Conservation (phyloP, 495 filamentous ascomycete genomes). For the Tetracladium marchalianum region DNA sequence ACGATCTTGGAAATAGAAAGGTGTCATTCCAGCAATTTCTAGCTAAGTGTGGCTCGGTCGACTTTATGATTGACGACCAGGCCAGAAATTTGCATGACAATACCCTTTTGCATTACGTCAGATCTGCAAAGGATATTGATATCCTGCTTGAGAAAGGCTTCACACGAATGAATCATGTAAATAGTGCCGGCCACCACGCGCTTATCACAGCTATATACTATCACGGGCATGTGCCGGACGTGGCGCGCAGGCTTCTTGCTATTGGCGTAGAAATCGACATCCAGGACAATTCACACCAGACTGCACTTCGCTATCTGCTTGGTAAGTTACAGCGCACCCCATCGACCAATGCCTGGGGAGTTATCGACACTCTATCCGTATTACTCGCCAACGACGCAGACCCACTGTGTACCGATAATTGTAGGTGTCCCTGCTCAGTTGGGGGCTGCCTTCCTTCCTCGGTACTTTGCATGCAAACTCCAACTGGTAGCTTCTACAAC, state of each 20-base stretch:
- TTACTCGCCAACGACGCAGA: conserved; percentile 4
- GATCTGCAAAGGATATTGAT: conserved; percentile 30
- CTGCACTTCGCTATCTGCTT: conserved; percentile 4
- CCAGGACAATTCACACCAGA: conserved; percentile 6
- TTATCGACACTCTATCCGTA: conserved; percentile 1
- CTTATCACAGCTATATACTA: conserved; percentile 1
- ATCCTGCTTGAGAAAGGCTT: conserved; percentile 33
- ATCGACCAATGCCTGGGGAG: background rate
- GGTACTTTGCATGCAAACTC: background rate
- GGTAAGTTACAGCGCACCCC: background rate
- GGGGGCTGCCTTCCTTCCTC: conserved; percentile 3
- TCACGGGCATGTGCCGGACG: background rate
- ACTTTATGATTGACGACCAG: conserved; percentile 1
- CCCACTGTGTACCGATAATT: background rate
- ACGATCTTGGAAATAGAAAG: conserved; percentile 4
- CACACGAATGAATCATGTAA: conserved; percentile 4
- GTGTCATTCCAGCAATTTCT: conserved; percentile 4
- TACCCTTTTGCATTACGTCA: conserved; percentile 30
- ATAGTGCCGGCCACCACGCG: conserved; percentile 5
- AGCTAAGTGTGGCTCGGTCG: conserved; percentile 5
- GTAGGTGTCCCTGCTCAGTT: conserved; percentile 4
- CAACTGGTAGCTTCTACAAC: background rate
- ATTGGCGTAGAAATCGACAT: conserved; percentile 2
- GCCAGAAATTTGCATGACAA: conserved; percentile 14
- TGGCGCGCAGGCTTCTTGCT: conserved; percentile 4